Conservation (phyloP, 2,329 filamentous ascomycete species). For the Ophiostoma sp. region DNA sequence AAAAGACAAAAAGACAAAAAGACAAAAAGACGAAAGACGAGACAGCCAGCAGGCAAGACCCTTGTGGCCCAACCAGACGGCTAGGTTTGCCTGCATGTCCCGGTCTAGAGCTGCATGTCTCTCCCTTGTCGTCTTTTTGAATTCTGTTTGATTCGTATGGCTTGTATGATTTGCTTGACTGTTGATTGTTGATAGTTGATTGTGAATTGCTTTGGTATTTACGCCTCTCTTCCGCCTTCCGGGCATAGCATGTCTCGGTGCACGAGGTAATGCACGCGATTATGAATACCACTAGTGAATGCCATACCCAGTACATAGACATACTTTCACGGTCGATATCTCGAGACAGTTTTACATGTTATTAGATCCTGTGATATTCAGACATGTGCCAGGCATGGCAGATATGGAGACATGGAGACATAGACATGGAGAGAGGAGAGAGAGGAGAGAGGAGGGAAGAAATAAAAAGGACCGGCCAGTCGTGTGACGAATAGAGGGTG, state of each 20-base stretch:
- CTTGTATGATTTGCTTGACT: background rate
- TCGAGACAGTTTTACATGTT: constrained; percentile 1
- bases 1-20: background rate
- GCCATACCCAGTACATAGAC: background rate
- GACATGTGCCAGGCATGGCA: too few species aligned
- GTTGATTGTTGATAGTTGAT: background rate
- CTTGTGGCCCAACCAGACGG: background rate
- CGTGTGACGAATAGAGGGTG: too few species aligned
- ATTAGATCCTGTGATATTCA: constrained; percentile 2
- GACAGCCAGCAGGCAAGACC: background rate
- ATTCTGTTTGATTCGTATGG: background rate
- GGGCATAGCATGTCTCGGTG: background rate
- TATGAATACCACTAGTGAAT: background rate
- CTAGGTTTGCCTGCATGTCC: constrained; percentile 7
- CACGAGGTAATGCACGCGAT: background rate
- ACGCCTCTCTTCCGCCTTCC: background rate
- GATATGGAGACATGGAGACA: too few species aligned
- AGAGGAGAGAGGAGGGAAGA: background rate
- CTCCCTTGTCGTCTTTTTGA: background rate
- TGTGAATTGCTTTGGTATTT: background rate
- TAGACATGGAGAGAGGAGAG: too few species aligned
- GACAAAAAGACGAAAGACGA: background rate
- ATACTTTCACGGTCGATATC: background rate
- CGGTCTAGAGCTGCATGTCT: constrained; percentile 8
- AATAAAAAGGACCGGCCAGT: background rate